Percentiles rank a stretch among this genome's conserved stretches.
phyloP scores from a whole-genome alignment of 495 filamentous ascomycete species.

The Penicilliopsis zonata region DNA sequence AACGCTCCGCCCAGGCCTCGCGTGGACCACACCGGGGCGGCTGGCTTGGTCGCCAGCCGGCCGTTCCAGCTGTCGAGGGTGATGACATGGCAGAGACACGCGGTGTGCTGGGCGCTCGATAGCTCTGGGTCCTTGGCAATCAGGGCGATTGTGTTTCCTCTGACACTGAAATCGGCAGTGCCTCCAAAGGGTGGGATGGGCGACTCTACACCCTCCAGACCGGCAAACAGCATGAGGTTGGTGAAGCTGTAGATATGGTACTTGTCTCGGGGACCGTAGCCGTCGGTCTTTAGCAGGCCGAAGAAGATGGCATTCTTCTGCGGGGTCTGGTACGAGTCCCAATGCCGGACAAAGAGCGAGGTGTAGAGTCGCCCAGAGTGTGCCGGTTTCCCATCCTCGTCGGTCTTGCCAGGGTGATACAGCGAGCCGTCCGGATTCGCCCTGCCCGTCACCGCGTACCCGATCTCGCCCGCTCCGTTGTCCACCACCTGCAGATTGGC shows the following conservation, averaged over 20 bases:
- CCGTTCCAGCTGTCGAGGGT: constrained; percentile 23
- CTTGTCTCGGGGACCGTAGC: constrained; percentile 3
- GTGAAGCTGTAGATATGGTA: constrained; percentile 8
- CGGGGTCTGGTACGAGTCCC: constrained; percentile 55
- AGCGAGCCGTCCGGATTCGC: no score
- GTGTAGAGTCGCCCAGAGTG: constrained; percentile 55
- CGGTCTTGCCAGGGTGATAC: no score
- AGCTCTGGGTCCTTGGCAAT: constrained; percentile 31
- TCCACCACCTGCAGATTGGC: no score
- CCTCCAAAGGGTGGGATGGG: constrained; percentile 31
- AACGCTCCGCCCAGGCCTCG: constrained; percentile 21
- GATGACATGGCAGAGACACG: constrained; percentile 26
- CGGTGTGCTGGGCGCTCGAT: constrained; percentile 24
- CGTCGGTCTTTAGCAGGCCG: constrained; percentile 18
- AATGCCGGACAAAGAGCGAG: constrained; percentile 63
- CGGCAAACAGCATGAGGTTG: constrained; percentile 29
- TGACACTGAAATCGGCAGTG: constrained; percentile 27
- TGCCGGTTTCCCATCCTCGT: no score
- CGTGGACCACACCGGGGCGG: constrained; percentile 14
- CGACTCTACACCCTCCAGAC: constrained; percentile 31
- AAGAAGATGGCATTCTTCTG: constrained; percentile 35
- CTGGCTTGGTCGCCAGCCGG: constrained; percentile 22
- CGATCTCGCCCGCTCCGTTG: no score
- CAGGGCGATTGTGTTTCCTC: constrained; percentile 29
- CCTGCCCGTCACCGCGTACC: no score